Evolutionary conservation across 2,329 filamentous ascomycete genomes (phyloP).

Genomic region (Sporothrix humicola): DNA sequence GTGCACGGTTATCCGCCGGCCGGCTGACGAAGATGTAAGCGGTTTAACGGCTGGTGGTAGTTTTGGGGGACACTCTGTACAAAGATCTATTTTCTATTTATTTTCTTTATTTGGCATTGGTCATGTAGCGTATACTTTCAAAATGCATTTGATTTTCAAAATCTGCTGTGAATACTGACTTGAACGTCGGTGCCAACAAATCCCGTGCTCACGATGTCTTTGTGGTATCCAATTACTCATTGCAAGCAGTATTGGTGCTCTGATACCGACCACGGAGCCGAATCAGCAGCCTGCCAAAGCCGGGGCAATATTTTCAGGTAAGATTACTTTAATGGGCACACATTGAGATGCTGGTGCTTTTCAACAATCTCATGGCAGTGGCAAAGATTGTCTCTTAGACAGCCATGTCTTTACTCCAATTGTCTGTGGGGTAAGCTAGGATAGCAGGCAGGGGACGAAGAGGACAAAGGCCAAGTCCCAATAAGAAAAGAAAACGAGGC

Average conservation of each 20-base stretch:
- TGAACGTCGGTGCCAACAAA: background rate
- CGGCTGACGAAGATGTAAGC: conserved; percentile 42
- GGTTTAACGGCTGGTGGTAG: background rate
- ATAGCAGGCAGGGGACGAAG: background rate
- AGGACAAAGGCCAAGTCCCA: background rate
- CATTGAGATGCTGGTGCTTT: background rate
- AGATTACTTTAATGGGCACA: no score
- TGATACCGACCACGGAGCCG: background rate
- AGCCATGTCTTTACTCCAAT: conserved; percentile 14
- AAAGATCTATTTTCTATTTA: background rate
- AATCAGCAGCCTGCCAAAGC: conserved; percentile 10
- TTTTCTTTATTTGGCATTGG: conserved; percentile 15
- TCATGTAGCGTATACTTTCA: conserved; percentile 3
- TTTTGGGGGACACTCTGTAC: background rate
- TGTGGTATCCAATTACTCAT: background rate
- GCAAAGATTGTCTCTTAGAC: background rate
- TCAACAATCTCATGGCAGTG: conserved; percentile 10
- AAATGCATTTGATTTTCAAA: conserved; percentile 9
- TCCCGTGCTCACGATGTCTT: background rate
- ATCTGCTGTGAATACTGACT: no score
- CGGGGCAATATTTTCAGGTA: background rate
- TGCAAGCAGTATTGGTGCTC: background rate
- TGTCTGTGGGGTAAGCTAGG: conserved; percentile 30
- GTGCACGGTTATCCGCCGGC: conserved; percentile 42
- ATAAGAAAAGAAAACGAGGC: background rate